Conservation (phyloP, 805 yeast genomes). For the Blastobotrys parvus region DNA sequence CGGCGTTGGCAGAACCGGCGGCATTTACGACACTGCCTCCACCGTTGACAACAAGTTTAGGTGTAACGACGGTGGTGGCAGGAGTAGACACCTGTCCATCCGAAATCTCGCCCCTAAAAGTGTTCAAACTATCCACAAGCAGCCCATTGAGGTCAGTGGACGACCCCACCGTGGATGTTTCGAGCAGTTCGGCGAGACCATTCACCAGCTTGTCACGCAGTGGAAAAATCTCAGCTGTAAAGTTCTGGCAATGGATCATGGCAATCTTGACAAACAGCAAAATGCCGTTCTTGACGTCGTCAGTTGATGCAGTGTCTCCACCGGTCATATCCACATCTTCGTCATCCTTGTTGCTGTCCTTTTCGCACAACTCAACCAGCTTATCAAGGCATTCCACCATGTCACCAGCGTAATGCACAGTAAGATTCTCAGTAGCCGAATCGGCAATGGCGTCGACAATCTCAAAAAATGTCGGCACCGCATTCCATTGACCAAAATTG, state of each 20-base stretch:
- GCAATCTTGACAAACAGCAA: conserved; percentile 19
- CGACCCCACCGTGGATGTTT: conserved; percentile 8
- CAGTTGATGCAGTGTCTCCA: not conserved
- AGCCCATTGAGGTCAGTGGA: conserved; percentile 12
- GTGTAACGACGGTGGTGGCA: not conserved
- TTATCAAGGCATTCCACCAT: conserved; percentile 12
- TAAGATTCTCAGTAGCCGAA: conserved; percentile 11
- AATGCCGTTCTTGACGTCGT: conserved; percentile 15
- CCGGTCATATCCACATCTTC: conserved; percentile 2
- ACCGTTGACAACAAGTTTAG: not conserved
- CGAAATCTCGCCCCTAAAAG: conserved; percentile 9
- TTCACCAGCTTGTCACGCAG: conserved; percentile 9
- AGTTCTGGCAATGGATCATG: conserved; percentile 19
- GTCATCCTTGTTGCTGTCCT: not conserved
- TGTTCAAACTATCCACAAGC: conserved; percentile 13
- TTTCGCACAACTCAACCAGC: conserved; percentile 11
- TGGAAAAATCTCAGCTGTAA: not conserved
- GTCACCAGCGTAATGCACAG: conserved; percentile 8
- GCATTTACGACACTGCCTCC: not conserved
- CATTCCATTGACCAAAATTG: conserved; percentile 4
- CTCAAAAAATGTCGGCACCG: conserved; percentile 14
- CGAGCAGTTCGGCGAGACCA: conserved; percentile 11
- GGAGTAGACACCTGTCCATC: not conserved
- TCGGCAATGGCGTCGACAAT: conserved; percentile 21
- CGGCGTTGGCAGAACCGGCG: not conserved